Evolutionary conservation across 306 rosid species (phyloP).

Genomic region (Lathyrus sativus): DNA sequence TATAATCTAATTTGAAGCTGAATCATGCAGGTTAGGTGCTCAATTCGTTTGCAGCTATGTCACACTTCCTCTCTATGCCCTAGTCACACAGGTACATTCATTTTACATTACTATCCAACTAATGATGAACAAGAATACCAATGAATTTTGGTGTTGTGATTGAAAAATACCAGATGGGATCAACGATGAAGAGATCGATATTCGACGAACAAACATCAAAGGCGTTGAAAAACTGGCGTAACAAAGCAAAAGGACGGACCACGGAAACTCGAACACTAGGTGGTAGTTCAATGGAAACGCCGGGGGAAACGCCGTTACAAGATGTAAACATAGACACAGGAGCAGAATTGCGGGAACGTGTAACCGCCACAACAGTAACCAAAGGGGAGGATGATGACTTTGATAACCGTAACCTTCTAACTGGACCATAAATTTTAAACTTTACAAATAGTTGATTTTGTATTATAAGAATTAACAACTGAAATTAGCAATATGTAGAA

Average conservation of each 20-base stretch:
- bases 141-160: constrained; percentile 6
- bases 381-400: constrained; percentile 33
- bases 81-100: constrained; percentile 76
- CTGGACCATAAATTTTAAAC: constrained; percentile 22
- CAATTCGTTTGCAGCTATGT: constrained; percentile 84
- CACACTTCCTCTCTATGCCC: constrained; percentile 93
- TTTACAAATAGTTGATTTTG: too few species aligned
- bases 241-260: constrained; percentile 53
- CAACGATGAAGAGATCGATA: constrained; percentile 91
- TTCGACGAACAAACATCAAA: constrained; percentile 91
- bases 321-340: not conserved
- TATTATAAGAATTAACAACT: too few species aligned
- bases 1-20: not conserved
- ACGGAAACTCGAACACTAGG: constrained; percentile 41
- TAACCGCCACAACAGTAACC: constrained; percentile 33
- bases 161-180: constrained; percentile 70
- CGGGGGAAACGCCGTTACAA: constrained; percentile 5
- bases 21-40: constrained; percentile 63
- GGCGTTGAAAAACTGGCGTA: constrained; percentile 79
- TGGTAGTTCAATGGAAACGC: constrained; percentile 37
- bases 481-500: not conserved
- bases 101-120: not conserved
- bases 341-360: not conserved
- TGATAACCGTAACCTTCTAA: constrained; percentile 42
- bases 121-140: not conserved